Percentiles rank a stretch among this genome's conserved stretches.
Conservation (phyloP, 148 eudicot genomes). For the Rhododendron molle region DNA sequence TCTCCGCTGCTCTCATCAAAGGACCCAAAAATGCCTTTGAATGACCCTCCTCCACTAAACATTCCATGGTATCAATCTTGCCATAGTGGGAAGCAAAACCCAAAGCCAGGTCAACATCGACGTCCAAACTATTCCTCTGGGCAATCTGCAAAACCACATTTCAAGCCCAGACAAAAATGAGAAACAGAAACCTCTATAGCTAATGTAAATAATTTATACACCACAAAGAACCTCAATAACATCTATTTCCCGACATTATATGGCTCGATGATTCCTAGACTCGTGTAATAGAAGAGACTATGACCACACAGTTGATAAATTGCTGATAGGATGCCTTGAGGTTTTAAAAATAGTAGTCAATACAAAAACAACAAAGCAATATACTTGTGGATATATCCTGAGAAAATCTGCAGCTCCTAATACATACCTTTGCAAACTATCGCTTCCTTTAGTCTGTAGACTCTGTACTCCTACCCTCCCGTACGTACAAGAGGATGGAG, state of each 20-base stretch:
- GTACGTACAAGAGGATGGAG: background rate
- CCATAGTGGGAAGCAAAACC: conserved; percentile 95
- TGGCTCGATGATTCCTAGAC: background rate
- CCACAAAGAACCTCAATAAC: background rate
- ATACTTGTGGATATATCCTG: background rate
- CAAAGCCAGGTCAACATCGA: conserved; percentile 89
- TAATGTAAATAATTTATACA: background rate
- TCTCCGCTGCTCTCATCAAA: conserved; percentile 90
- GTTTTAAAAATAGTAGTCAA: background rate
- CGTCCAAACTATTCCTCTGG: conserved; percentile 90
- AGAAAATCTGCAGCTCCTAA: background rate
- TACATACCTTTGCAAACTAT: background rate
- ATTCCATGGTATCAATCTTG: conserved; percentile 88
- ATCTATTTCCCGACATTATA: background rate
- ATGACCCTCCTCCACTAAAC: conserved; percentile 92
- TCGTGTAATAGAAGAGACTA: background rate
- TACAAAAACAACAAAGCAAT: background rate
- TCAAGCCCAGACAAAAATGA: background rate
- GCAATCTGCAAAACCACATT: conserved; percentile 56
- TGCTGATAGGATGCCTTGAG: background rate
- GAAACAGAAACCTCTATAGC: background rate
- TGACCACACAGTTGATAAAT: background rate
- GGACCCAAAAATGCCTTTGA: conserved; percentile 95
- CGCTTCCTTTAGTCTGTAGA: background rate
- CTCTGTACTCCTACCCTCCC: background rate